Percentiles rank a stretch among this genome's conserved stretches.
Evolutionary conservation across 2,329 filamentous ascomycete genomes (phyloP).

Genomic region (Polychaeton citri): DNA sequence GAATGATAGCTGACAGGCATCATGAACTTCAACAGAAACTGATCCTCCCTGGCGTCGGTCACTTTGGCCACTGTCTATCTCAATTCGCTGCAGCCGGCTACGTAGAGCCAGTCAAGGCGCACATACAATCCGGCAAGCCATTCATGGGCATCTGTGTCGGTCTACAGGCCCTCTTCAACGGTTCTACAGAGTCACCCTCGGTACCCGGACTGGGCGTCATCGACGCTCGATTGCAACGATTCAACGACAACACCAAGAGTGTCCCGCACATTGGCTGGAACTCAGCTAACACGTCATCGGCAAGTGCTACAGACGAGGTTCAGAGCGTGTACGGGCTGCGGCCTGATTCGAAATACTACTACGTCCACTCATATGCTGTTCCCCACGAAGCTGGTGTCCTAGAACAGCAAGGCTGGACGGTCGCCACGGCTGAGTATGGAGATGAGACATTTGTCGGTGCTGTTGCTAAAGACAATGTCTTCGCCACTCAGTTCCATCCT

Average conservation of each 20-base stretch:
- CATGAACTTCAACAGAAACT: conserved; percentile 51
- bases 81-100: conserved; percentile 75
- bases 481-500: conserved; percentile 93
- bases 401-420: conserved; percentile 72
- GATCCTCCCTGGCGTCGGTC: conserved; percentile 89
- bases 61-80: conserved; percentile 90
- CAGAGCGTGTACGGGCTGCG: conserved; percentile 64
- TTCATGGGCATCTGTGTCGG: conserved; percentile 98
- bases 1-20: conserved; percentile 20
- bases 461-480: conserved; percentile 69
- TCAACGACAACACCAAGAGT: conserved; percentile 64
- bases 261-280: conserved; percentile 99
- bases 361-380: conserved; percentile 88
- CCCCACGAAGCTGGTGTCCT: conserved; percentile 61
- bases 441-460: conserved; percentile 84
- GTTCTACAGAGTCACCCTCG: conserved; percentile 63
- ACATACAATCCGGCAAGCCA: conserved; percentile 83
- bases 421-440: conserved; percentile 84
- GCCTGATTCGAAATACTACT: conserved; percentile 89
- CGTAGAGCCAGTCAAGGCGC: conserved; percentile 64
- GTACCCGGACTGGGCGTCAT: conserved; percentile 67
- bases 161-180: conserved; percentile 76
- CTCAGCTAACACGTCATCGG: conserved; percentile 53
- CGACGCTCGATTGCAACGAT: conserved; percentile 56
- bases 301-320: conserved; percentile 26